Percentiles rank a stretch among this genome's conserved stretches.
Conservation (phyloP, 2,329 filamentous ascomycete species). For the Parastagonospora nodorum region DNA sequence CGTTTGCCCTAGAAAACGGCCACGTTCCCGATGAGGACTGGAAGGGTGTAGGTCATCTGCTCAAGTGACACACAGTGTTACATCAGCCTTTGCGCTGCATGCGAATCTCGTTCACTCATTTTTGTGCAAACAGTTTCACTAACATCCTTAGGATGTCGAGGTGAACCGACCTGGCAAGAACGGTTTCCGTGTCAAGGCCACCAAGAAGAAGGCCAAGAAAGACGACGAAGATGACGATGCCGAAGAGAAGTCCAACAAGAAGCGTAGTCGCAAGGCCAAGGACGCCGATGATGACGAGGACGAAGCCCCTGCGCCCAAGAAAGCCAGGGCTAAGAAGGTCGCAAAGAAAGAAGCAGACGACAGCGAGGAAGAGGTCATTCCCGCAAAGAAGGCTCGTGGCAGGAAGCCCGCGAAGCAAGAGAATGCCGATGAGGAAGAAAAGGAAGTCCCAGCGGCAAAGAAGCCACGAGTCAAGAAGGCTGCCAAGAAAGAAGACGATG, state of each 20-base stretch:
- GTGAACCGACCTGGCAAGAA: constrained; percentile 71
- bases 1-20: constrained; percentile 72
- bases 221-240: constrained; percentile 30
- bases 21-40: constrained; percentile 86
- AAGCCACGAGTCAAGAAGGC: constrained; percentile 15
- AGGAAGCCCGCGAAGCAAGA: constrained; percentile 2
- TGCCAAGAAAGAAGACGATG: neutral
- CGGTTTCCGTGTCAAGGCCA: constrained; percentile 57
- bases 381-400: constrained; percentile 28
- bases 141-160: constrained; percentile 66
- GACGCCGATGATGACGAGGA: constrained; percentile 40
- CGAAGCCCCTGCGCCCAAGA: constrained; percentile 36
- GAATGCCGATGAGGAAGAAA: neutral
- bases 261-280: constrained; percentile 41
- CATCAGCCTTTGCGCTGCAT: neutral
- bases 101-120: neutral
- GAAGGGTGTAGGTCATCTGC: constrained; percentile 71
- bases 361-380: constrained; percentile 14
- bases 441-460: constrained; percentile 12
- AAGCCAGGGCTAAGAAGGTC: constrained; percentile 39
- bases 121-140: constrained; percentile 1
- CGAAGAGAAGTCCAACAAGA: constrained; percentile 49
- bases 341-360: constrained; percentile 22
- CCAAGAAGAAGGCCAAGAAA: constrained; percentile 40
- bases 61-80: no score